Evolutionary conservation across 2,329 filamentous ascomycete genomes (phyloP).

Genomic region (Allantophomopsis lycopodina): DNA sequence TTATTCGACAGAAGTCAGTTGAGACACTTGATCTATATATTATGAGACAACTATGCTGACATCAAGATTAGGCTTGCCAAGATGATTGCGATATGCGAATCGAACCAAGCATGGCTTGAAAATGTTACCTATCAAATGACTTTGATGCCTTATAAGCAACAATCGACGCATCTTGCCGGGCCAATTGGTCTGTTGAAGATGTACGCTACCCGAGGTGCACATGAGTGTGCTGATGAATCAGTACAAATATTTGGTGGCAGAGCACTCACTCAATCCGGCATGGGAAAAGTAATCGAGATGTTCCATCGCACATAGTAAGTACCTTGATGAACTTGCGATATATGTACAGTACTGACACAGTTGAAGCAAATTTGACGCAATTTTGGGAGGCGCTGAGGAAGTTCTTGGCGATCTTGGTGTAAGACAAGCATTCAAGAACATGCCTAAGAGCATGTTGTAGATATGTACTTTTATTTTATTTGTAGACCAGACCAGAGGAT

Average conservation of each 20-base stretch:
- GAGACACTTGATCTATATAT: not conserved
- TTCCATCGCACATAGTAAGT: conserved; percentile 58
- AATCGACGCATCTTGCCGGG: conserved; percentile 61
- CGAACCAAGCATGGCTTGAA: conserved; percentile 79
- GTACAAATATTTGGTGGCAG: conserved; percentile 80
- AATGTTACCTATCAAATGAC: conserved; percentile 80
- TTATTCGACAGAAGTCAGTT: conserved; percentile 63
- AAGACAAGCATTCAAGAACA: conserved; percentile 68
- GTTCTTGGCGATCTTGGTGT: conserved; percentile 71
- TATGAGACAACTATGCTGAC: conserved; percentile 1
- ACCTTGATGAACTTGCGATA: no score
- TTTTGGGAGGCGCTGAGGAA: conserved; percentile 72
- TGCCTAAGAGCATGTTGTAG: conserved; percentile 75
- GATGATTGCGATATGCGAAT: conserved; percentile 72
- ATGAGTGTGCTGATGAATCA: conserved; percentile 73
- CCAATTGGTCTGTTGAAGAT: conserved; percentile 77
- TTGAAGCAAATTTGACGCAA: conserved; percentile 54
- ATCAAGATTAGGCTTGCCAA: conserved; percentile 48
- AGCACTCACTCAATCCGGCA: conserved; percentile 66
- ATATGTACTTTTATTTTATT: not conserved
- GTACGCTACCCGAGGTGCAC: conserved; percentile 60
- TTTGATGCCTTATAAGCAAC: conserved; percentile 67
- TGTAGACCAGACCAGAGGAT: no score
- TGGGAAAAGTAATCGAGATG: conserved; percentile 73
- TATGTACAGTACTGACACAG: no score